Conservation (phyloP, 176 grass and related monocot species). For the Ananas comosus region DNA sequence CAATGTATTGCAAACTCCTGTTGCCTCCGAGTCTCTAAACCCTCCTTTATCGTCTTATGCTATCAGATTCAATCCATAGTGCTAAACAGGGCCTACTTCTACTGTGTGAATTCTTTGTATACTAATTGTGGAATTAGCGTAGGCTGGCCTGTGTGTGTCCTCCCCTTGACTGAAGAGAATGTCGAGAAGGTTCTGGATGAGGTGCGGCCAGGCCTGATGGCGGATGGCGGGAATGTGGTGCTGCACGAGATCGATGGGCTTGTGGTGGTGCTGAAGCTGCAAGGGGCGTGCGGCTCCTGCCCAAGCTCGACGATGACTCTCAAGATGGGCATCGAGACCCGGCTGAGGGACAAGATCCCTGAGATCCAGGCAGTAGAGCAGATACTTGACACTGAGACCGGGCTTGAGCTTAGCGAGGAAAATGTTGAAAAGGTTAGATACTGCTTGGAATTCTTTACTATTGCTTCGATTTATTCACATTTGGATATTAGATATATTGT, state of each 20-base stretch:
- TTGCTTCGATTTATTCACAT: neutral
- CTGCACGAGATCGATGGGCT: conserved; percentile 91
- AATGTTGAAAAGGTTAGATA: conserved; percentile 75
- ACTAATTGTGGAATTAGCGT: neutral
- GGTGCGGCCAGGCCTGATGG: conserved; percentile 85
- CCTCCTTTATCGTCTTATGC: too few species aligned
- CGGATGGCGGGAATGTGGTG: conserved; percentile 81
- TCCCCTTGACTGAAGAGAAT: conserved; percentile 77
- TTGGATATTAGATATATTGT: neutral
- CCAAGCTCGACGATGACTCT: conserved; percentile 97
- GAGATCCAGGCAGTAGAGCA: conserved; percentile 82
- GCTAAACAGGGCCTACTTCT: too few species aligned
- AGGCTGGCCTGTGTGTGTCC: conserved; percentile 49
- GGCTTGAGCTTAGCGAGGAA: conserved; percentile 76
- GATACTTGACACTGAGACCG: conserved; percentile 79
- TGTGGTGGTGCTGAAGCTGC: conserved; percentile 85
- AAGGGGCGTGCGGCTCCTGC: conserved; percentile 92
- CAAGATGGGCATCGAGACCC: conserved; percentile 93
- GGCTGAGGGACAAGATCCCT: conserved; percentile 90
- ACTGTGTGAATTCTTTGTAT: too few species aligned
- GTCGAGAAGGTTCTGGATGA: conserved; percentile 82
- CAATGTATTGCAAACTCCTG: too few species aligned
- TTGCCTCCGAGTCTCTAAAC: too few species aligned
- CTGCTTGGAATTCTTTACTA: neutral
- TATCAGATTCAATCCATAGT: too few species aligned